Conservation (phyloP, 768 basidiomycete genomes). For the Mycena belliarum region DNA sequence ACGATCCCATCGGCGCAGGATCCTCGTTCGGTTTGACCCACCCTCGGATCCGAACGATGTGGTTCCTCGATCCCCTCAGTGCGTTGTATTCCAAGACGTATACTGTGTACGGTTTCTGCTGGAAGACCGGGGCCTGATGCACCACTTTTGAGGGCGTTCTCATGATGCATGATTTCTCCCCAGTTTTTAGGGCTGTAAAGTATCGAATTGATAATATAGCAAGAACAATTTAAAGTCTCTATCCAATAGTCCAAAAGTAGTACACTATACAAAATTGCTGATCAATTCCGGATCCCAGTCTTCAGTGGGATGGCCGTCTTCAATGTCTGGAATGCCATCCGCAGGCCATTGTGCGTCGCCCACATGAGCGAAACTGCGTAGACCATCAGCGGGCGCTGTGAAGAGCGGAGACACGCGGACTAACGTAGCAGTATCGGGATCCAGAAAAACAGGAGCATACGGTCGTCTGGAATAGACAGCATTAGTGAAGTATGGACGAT, state of each 20-base stretch:
- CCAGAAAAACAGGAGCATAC: slow-evolving; percentile 86
- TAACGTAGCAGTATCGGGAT: slow-evolving; percentile 78
- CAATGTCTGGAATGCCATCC: slow-evolving; percentile 48
- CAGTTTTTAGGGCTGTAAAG: too few relatives aligned
- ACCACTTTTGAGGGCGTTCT: too few relatives aligned
- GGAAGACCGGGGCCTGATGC: too few relatives aligned
- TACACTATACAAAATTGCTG: slow-evolving; percentile 6
- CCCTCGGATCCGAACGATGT: not conserved
- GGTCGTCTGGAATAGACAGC: slow-evolving; percentile 57
- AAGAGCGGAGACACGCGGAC: slow-evolving; percentile 31
- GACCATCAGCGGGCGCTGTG: not conserved
- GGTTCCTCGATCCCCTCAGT: too few relatives aligned
- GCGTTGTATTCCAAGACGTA: too few relatives aligned
- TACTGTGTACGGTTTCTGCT: too few relatives aligned
- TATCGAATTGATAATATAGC: not conserved
- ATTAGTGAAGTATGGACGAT: slow-evolving; percentile 3
- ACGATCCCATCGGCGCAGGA: too few relatives aligned
- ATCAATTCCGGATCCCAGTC: slow-evolving; percentile 36
- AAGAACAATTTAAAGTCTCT: not conserved
- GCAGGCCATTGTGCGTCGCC: slow-evolving; percentile 57
- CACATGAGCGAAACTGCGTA: slow-evolving; percentile 59
- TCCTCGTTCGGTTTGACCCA: too few relatives aligned
- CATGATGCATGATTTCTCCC: too few relatives aligned
- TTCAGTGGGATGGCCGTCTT: slow-evolving; percentile 51
- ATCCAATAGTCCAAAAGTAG: slow-evolving; percentile 5